Evolutionary conservation across 495 filamentous ascomycete genomes (phyloP), one percentile per base, ranked within the genome.

Genomic region (Neurospora tetrasperma): DNA sequence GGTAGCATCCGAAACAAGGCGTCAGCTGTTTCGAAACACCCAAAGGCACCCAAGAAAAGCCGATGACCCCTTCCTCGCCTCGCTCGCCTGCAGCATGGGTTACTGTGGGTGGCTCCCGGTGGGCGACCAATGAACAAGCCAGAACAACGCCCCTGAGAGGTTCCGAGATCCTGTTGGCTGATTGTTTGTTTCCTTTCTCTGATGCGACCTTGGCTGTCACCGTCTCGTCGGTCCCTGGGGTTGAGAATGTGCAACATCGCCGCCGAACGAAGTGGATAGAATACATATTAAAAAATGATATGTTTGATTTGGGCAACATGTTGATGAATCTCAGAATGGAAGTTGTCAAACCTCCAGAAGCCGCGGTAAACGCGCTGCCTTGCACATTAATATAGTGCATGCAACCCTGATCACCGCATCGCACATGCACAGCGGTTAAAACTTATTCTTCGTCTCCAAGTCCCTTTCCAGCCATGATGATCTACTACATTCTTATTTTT

Each of bases 11-110:
- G 44, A 48, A 48, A 46, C 44, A 54, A 54, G 46, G 46, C 48
- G 20, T 69, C 44, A 72, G 71, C 42, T 72, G 78, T 79, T 78
- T 79, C 78, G 75, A 79, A 79, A 79, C 78, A 79, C 46, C 71
- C 72, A 71, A 48, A 20, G 43, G 7, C 43, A 46, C 44, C 44
- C 44, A 48, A 48, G 44, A 48, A 48, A 20, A 23, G 11, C n/a
- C 46, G 46, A 48, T n/a, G 46, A 23, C 46, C 46, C 44, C 46
- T 54, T 23, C n/a, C 10, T 23, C 40, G 2, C 40, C 40, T 41
- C 9, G 9, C 40, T 42, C 44, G 44, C 71, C 70, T 73, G 75
- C 76, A 76, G 72, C n/a, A 48, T 48, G 46, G 72, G 66, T 75
- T 62, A 59, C 11, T 12, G 23, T 31, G 23, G 23, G 23, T 62